Evolutionary conservation across 2,329 filamentous ascomycete species (phyloP), one percentile per base, ranked within the genome.

Genomic region (Colletotrichum horii): DNA sequence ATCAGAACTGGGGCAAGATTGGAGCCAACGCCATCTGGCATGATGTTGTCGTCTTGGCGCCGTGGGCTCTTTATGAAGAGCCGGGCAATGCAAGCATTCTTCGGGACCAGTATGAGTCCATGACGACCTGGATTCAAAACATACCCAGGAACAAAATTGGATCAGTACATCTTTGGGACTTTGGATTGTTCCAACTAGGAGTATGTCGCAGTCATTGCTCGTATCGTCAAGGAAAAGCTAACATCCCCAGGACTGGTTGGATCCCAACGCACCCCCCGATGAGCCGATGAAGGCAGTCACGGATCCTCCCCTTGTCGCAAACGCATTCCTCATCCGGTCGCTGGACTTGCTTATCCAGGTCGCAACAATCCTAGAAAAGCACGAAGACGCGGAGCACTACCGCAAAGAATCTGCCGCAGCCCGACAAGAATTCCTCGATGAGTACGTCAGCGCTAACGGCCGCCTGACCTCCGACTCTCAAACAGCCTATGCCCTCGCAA

Each of bases 191-290:
- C 15, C 74, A 76, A 26, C 43, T 74, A 1, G 70, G 74, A 8
- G 74, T 76, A 70, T 1, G 74, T 65, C 3, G 1, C 8, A 34
- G 12, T 4, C 22, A 1, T 8, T 3, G 3, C 16, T 24, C 11
- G 0, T 3, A 56, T 19, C 1, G 3, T 7, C 43, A 22, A 0
- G 8, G 2, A 43, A 15, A 48, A 2, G 5, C 66, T 55, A n/a
- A 61, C 14, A 8, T 36, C 3, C 2, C 16, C 5, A 75, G 71
- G 75, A 84, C 71, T 84, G 83, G 83, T 77, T 84, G 4, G 83
- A 83, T 43, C 83, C 83, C 2, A 76, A 75, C 30, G 82, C 82
- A 1, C 81, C 83, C 4, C 79, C 81, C 4, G 70, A 78, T 16
- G 76, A 79, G 28, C 82, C 83, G 2, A 78, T 74, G 55, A 76